Percentiles rank a stretch among this genome's conserved stretches.
These are phyloP conservation scores for Mallotus nudiflorus DNA, from an alignment of 345 rosid genomes.

Conservation along the genomic window DNA sequence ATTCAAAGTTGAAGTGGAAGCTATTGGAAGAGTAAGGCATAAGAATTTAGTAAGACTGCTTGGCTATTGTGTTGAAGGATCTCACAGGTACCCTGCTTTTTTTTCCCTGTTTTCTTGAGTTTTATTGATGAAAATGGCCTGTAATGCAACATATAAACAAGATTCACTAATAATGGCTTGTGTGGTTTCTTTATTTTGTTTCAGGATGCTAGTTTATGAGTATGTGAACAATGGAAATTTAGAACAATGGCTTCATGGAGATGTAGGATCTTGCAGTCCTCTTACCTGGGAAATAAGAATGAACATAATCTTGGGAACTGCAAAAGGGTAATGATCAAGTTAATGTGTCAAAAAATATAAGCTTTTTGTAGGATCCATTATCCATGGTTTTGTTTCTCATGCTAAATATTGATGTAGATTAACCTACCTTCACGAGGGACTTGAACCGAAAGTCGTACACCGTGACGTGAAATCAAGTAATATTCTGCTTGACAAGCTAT, in stretches of 20 bases:
- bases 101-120: not conserved
- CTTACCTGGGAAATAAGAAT: slow-evolving; percentile 38
- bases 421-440: slow-evolving; percentile 90
- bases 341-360: not conserved
- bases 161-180: not conserved
- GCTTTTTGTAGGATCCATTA: not conserved
- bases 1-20: slow-evolving; percentile 94
- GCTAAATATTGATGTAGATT: slow-evolving; percentile 40
- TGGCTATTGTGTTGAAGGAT: slow-evolving; percentile 97
- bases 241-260: slow-evolving; percentile 39
- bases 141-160: no score
- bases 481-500: slow-evolving; percentile 80
- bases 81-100: slow-evolving; percentile 59
- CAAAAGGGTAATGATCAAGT: slow-evolving; percentile 60
- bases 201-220: slow-evolving; percentile 89
- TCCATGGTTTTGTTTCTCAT: not conserved
- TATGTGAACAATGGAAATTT: slow-evolving; percentile 66
- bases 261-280: slow-evolving; percentile 34
- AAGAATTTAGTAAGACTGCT: slow-evolving; percentile 89
- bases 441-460: slow-evolving; percentile 94
- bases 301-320: slow-evolving; percentile 51
- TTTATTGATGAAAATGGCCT: no score
- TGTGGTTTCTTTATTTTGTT: not conserved
- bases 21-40: slow-evolving; percentile 87
- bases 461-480: slow-evolving; percentile 90